Evolutionary conservation across 2,329 filamentous ascomycete genomes (phyloP).

Genomic region (Hirsutella minnesotensis): DNA sequence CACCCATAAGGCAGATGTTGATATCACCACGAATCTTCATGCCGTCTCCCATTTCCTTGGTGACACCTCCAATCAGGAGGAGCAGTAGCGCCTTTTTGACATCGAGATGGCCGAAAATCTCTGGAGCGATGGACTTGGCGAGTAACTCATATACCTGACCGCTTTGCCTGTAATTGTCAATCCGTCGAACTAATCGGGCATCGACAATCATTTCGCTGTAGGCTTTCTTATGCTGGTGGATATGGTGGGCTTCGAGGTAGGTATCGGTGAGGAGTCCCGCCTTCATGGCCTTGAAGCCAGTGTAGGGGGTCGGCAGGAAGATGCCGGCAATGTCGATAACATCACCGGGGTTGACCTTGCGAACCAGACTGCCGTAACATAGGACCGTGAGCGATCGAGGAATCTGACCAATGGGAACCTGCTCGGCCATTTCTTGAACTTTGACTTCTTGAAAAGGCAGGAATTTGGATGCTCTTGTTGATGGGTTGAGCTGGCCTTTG

Average conservation of each 20-base stretch:
- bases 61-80: constrained; percentile 89
- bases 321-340: constrained; percentile 90
- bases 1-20: constrained; percentile 98
- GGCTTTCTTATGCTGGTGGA: constrained; percentile 94
- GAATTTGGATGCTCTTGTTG: constrained; percentile 93
- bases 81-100: constrained; percentile 97
- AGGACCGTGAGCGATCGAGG: constrained; percentile 82
- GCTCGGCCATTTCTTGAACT: constrained; percentile 98
- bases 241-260: constrained; percentile 87
- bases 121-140: constrained; percentile 89
- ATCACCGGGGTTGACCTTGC: constrained; percentile 86
- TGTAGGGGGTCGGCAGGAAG: constrained; percentile 94
- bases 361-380: constrained; percentile 75
- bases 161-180: constrained; percentile 72
- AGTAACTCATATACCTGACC: constrained; percentile 94
- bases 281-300: constrained; percentile 95
- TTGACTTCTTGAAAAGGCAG: constrained; percentile 97
- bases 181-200: constrained; percentile 64
- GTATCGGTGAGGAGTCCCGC: constrained; percentile 95
- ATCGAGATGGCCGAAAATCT: constrained; percentile 92
- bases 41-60: constrained; percentile 91
- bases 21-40: constrained; percentile 99
- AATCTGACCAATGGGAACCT: constrained; percentile 96
- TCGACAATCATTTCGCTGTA: constrained; percentile 89
- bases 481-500: constrained; percentile 87